phyloP scores from a whole-genome alignment of 306 rosid genomes.

The Begonia fuchsioides region DNA sequence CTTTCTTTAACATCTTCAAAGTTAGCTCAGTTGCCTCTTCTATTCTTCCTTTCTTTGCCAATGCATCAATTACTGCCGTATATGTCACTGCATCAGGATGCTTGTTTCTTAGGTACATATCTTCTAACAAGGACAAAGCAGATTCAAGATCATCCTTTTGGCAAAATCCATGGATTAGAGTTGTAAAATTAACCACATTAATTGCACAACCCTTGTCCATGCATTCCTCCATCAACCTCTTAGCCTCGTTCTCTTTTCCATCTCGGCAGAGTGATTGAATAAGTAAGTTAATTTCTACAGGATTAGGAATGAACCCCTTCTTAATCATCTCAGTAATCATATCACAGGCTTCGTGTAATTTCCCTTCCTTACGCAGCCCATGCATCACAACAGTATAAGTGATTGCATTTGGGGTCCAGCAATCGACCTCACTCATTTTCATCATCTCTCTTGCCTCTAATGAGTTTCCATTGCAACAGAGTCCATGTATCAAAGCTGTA shows the following conservation, averaged over 20 bases:
- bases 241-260: constrained; percentile 54
- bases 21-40: constrained; percentile 56
- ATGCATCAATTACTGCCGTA: constrained; percentile 56
- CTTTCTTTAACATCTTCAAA: constrained; percentile 50
- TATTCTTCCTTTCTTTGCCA: constrained; percentile 61
- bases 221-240: constrained; percentile 56
- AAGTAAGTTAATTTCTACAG: constrained; percentile 72
- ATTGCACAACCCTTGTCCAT: constrained; percentile 61
- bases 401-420: constrained; percentile 80
- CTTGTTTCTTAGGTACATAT: constrained; percentile 72
- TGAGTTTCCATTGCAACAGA: constrained; percentile 65
- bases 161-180: constrained; percentile 79
- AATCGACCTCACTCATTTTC: constrained; percentile 57
- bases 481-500: constrained; percentile 67
- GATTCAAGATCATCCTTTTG: constrained; percentile 54
- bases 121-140: constrained; percentile 68
- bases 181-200: constrained; percentile 67
- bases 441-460: constrained; percentile 70
- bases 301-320: constrained; percentile 53
- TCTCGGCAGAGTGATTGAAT: constrained; percentile 55
- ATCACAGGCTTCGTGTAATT: constrained; percentile 65
- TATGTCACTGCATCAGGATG: constrained; percentile 75
- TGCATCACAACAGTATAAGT: constrained; percentile 68
- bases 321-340: constrained; percentile 46
- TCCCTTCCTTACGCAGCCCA: constrained; percentile 70